These are phyloP conservation scores for Trametes cinnabarina DNA, from an alignment of 768 basidiomycete species.

Conservation along the genomic window DNA sequence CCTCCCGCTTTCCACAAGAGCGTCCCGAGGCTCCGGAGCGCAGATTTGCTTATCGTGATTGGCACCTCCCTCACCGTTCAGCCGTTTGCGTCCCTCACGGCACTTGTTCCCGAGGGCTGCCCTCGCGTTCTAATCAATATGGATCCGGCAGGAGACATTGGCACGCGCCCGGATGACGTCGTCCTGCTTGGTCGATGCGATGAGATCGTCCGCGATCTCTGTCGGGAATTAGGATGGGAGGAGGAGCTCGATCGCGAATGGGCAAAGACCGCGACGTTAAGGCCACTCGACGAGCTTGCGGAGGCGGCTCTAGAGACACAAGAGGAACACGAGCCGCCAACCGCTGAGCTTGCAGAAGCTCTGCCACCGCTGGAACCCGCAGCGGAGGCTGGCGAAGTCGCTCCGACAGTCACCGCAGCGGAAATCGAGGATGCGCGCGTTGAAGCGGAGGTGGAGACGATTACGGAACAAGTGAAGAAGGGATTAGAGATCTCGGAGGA, in stretches of 20 bases:
- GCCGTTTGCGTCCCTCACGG: slow-evolving; percentile 81
- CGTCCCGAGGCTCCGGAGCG: slow-evolving; percentile 50
- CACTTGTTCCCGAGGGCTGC: slow-evolving; percentile 47
- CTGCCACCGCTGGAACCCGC: background rate
- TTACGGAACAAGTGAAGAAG: slow-evolving; percentile 9
- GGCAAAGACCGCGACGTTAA: slow-evolving; percentile 26
- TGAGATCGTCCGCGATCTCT: slow-evolving; percentile 58
- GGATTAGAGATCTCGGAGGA: slow-evolving; percentile 10
- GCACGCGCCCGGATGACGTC: slow-evolving; percentile 54
- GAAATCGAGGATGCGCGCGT: slow-evolving; percentile 4
- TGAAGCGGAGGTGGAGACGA: slow-evolving; percentile 7
- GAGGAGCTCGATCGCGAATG: slow-evolving; percentile 28
- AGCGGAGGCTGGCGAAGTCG: background rate
- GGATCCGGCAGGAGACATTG: slow-evolving; percentile 72
- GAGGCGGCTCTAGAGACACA: background rate
- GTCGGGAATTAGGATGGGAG: slow-evolving; percentile 71
- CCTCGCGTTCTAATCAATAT: slow-evolving; percentile 88
- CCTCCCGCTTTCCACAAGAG: slow-evolving; percentile 66
- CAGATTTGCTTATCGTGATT: slow-evolving; percentile 86
- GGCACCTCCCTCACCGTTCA: slow-evolving; percentile 89
- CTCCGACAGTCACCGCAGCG: background rate
- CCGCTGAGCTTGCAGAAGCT: background rate
- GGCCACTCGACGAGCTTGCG: slow-evolving; percentile 3
- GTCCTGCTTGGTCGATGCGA: slow-evolving; percentile 72
- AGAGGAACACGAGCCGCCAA: background rate